Percentiles rank a stretch among this genome's conserved stretches.
Evolutionary conservation across 371 early-diverging fungal species (phyloP).

Genomic region (Encephalitozoon hellem): DNA sequence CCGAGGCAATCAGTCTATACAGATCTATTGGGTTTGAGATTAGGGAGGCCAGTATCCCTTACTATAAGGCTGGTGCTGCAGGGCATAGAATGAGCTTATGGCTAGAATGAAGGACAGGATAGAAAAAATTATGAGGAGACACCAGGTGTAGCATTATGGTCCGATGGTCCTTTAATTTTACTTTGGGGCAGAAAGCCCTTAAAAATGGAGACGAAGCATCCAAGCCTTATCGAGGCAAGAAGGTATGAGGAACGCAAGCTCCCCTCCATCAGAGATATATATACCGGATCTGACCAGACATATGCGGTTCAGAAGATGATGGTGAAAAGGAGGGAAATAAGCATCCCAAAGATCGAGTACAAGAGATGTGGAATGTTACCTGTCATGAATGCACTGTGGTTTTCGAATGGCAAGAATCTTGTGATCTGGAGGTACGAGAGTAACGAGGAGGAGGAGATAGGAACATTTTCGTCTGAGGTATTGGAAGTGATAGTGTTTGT

Average conservation of each 20-base stretch:
- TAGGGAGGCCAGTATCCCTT: not conserved
- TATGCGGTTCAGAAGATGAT: slow-evolving; percentile 41
- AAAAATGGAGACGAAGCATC: slow-evolving; percentile 21
- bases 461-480: slow-evolving; percentile 12
- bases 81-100: not conserved
- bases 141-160: not conserved
- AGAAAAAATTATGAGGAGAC: not conserved
- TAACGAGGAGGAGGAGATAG: slow-evolving; percentile 24
- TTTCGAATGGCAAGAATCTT: slow-evolving; percentile 19
- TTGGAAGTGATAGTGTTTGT: slow-evolving; percentile 23
- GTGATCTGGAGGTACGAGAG: slow-evolving; percentile 39
- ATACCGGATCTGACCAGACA: not conserved
- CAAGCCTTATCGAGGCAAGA: slow-evolving; percentile 37
- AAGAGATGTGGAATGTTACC: slow-evolving; percentile 37
- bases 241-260: slow-evolving; percentile 18
- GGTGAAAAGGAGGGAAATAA: slow-evolving; percentile 27
- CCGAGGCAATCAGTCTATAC: not conserved
- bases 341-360: slow-evolving; percentile 13
- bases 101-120: not conserved
- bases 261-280: slow-evolving; percentile 24
- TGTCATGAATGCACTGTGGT: slow-evolving; percentile 40
- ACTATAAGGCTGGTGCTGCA: not conserved
- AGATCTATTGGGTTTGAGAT: not conserved
- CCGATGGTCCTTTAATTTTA: not conserved
- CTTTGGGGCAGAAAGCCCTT: not conserved